These are phyloP conservation scores for Claviceps fusiformis DNA, from an alignment of 2,329 filamentous ascomycete species.

Conservation along the genomic window DNA sequence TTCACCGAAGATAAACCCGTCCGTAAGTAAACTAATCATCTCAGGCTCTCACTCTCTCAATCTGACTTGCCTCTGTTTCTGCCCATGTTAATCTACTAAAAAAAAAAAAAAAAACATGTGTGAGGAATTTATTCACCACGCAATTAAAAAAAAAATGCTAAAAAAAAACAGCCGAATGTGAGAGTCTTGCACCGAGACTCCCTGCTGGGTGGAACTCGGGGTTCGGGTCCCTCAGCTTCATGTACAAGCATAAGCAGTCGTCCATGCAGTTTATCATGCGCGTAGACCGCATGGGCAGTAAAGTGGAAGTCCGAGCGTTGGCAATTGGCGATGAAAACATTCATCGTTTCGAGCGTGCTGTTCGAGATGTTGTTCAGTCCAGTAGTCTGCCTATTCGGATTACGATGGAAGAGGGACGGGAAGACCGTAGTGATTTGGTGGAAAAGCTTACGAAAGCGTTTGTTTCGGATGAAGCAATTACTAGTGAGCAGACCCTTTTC, in stretches of 20 bases:
- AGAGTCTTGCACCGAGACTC: conserved; percentile 46
- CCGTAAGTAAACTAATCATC: conserved; percentile 30
- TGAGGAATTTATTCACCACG: too few relatives aligned
- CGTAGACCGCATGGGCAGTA: conserved; percentile 66
- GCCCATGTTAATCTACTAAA: not conserved
- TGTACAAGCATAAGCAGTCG: conserved; percentile 76
- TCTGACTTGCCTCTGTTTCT: not conserved
- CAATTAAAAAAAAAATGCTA: too few relatives aligned
- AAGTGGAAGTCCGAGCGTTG: conserved; percentile 71
- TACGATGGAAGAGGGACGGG: conserved; percentile 26
- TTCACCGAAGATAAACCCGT: conserved; percentile 71
- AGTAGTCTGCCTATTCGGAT: conserved; percentile 43
- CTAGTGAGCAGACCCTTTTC: conserved; percentile 16
- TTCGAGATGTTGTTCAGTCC: conserved; percentile 59
- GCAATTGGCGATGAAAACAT: conserved; percentile 72
- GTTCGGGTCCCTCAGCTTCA: conserved; percentile 60
- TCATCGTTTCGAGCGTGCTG: conserved; percentile 57
- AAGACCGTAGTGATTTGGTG: conserved; percentile 36
- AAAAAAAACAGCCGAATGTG: conserved; percentile 27
- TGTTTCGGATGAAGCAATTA: conserved; percentile 56
- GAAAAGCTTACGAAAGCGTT: conserved; percentile 49
- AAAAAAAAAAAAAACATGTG: too few relatives aligned
- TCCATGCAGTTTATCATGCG: conserved; percentile 75
- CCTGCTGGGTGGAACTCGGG: conserved; percentile 70
- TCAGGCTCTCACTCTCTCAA: not conserved